These are phyloP conservation scores for Periconia sp. DNA, from an alignment of 2,329 filamentous ascomycete species.

Conservation along the genomic window DNA sequence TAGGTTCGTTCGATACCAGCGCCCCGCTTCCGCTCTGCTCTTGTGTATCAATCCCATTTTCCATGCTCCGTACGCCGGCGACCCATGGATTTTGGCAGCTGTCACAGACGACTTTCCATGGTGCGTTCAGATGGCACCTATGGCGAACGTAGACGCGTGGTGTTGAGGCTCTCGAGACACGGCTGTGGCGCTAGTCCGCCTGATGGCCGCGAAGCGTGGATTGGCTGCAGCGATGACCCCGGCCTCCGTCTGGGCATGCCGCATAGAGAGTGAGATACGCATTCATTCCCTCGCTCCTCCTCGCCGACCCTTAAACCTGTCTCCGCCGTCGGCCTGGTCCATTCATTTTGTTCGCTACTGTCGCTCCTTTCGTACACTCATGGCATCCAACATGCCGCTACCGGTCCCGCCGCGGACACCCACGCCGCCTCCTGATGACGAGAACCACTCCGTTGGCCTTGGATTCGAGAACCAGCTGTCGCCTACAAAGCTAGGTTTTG, in stretches of 20 bases:
- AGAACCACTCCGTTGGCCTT: slow-evolving; percentile 42
- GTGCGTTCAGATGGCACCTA: too few relatives aligned
- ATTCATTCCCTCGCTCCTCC: slow-evolving; percentile 20
- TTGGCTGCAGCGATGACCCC: slow-evolving; percentile 23
- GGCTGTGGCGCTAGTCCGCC: slow-evolving; percentile 18
- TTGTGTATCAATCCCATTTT: not conserved
- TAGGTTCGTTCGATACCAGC: slow-evolving; percentile 5
- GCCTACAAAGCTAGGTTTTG: slow-evolving; percentile 31
- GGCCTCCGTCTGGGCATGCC: slow-evolving; percentile 19
- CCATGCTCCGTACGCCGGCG: slow-evolving; percentile 1
- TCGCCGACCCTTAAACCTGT: slow-evolving; percentile 26
- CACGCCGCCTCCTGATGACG: slow-evolving; percentile 66
- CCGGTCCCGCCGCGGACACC: slow-evolving; percentile 68
- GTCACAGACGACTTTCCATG: slow-evolving; percentile 3
- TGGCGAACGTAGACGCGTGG: not conserved
- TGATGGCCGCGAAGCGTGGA: slow-evolving; percentile 15
- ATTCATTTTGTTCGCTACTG: slow-evolving; percentile 1
- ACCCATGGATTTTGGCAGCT: slow-evolving; percentile 3
- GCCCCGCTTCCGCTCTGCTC: slow-evolving; percentile 11
- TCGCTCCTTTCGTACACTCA: slow-evolving; percentile 36
- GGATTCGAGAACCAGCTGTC: slow-evolving; percentile 40
- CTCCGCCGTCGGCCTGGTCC: slow-evolving; percentile 2
- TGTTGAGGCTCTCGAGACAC: not conserved
- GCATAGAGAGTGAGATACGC: slow-evolving; percentile 24
- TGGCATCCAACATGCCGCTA: slow-evolving; percentile 66